Evolutionary conservation across 2,329 filamentous ascomycete genomes (phyloP).

Genomic region (Monosporascus sp.): DNA sequence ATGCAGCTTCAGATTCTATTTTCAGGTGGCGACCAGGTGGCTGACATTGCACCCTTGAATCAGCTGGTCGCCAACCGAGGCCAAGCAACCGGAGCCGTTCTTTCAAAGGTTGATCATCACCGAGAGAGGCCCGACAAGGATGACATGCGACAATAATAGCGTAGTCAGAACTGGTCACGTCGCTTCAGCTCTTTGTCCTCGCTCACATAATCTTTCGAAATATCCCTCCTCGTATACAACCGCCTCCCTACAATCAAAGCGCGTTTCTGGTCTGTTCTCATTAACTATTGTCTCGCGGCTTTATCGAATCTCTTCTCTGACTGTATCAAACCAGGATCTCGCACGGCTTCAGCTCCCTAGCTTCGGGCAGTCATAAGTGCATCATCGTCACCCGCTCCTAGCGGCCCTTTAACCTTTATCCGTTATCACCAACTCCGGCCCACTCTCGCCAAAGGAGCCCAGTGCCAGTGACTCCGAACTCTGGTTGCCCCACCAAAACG

Average conservation of each 20-base stretch:
- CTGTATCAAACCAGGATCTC: not conserved
- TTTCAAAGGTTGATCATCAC: no score
- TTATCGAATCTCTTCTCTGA: no score
- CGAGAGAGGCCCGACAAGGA: not conserved
- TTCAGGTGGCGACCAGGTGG: no score
- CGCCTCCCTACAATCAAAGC: not conserved
- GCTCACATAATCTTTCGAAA: not conserved
- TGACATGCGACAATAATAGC: not conserved
- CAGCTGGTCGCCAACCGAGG: no score
- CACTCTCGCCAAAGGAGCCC: not conserved
- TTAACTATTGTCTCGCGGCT: no score
- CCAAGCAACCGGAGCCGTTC: no score
- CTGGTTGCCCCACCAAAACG: not conserved
- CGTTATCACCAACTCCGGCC: not conserved
- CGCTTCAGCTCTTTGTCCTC: not conserved
- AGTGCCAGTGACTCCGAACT: not conserved
- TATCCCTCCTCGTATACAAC: not conserved
- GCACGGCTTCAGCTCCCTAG: not conserved
- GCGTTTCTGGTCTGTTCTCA: not conserved
- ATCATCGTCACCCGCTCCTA: not conserved
- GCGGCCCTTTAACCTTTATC: not conserved
- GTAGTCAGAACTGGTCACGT: not conserved
- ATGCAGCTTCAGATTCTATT: no score
- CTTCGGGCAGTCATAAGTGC: not conserved
- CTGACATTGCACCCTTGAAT: no score